A percentile compares a stretch with the other conserved stretches of the same genome.
Conservation (phyloP, 2,329 filamentous ascomycete genomes). For the Claviceps digitariae region DNA sequence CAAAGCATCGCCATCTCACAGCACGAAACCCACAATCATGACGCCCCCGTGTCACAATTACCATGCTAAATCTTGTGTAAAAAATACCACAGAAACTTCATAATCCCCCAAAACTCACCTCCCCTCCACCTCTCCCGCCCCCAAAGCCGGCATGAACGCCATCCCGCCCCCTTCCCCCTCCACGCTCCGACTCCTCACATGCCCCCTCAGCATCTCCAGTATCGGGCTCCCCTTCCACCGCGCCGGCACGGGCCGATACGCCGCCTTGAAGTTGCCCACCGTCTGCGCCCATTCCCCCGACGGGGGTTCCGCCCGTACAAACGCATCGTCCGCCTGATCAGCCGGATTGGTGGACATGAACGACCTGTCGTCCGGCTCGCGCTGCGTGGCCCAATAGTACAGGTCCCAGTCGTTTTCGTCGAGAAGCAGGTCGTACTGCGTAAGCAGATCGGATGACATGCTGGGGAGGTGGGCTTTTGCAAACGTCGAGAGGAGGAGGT, state of each 20-base stretch:
- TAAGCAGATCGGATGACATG: conserved; percentile 62
- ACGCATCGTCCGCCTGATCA: conserved; percentile 8
- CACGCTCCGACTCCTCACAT: conserved; percentile 54
- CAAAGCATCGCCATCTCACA: no score
- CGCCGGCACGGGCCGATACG: conserved; percentile 76
- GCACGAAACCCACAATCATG: no score
- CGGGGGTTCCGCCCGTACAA: conserved; percentile 21
- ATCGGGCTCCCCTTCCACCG: conserved; percentile 80
- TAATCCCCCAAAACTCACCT: no score
- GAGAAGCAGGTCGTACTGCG: conserved; percentile 81
- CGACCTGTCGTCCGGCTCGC: conserved; percentile 37
- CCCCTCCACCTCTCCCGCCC: conserved; percentile 1
- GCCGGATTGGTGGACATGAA: conserved; percentile 28
- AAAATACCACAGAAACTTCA: no score
- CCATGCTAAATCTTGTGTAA: no score
- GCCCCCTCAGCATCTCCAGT: conserved; percentile 58
- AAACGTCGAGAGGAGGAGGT: conserved; percentile 93
- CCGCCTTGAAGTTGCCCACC: conserved; percentile 82
- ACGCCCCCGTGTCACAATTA: no score
- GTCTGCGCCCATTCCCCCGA: conserved; percentile 93
- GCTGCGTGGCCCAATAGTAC: conserved; percentile 98
- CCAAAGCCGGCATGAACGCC: conserved; percentile 43
- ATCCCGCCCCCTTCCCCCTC: conserved; percentile 31
- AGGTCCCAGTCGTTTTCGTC: conserved; percentile 99
- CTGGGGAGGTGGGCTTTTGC: conserved; percentile 61